Conservation (phyloP, 495 filamentous ascomycete species). For the Tuber aestivum region DNA sequence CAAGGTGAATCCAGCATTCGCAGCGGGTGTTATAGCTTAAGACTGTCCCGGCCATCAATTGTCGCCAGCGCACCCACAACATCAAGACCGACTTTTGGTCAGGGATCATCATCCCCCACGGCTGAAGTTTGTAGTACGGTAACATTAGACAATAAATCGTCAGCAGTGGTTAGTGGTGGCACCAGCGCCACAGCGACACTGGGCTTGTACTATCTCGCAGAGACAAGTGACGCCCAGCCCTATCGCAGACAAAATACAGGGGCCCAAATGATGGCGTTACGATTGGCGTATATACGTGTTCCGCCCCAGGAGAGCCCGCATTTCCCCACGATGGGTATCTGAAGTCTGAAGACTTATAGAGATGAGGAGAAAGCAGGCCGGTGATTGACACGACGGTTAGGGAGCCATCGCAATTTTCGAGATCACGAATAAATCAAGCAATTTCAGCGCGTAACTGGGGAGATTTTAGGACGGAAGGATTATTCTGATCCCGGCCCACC, state of each 20-base stretch:
- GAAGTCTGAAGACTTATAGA: not conserved
- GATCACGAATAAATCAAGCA: constrained; percentile 50
- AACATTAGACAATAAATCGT: constrained; percentile 5
- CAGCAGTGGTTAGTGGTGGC: not conserved
- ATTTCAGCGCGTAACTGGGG: constrained; percentile 45
- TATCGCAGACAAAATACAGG: constrained; percentile 51
- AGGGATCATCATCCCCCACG: constrained; percentile 6
- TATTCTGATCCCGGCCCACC: not conserved
- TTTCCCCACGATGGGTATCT: not conserved
- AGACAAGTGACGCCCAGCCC: constrained; percentile 52
- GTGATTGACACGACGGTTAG: constrained; percentile 53
- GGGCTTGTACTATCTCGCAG: constrained; percentile 39
- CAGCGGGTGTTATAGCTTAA: constrained; percentile 51
- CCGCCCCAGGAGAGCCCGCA: constrained; percentile 45
- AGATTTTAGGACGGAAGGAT: not conserved
- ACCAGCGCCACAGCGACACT: constrained; percentile 7
- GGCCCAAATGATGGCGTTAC: constrained; percentile 55
- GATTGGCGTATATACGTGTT: constrained; percentile 56
- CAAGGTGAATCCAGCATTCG: constrained; percentile 54
- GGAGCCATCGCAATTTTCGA: constrained; percentile 53
- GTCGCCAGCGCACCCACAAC: constrained; percentile 42
- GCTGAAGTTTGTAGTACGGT: constrained; percentile 10
- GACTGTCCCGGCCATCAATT: constrained; percentile 28
- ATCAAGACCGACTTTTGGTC: constrained; percentile 7
- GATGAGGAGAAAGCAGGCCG: constrained; percentile 44